A percentile compares a stretch with the other conserved stretches of the same genome.
phyloP scores from a whole-genome alignment of 129 eudicot genomes.

The Erigeron canadensis region DNA sequence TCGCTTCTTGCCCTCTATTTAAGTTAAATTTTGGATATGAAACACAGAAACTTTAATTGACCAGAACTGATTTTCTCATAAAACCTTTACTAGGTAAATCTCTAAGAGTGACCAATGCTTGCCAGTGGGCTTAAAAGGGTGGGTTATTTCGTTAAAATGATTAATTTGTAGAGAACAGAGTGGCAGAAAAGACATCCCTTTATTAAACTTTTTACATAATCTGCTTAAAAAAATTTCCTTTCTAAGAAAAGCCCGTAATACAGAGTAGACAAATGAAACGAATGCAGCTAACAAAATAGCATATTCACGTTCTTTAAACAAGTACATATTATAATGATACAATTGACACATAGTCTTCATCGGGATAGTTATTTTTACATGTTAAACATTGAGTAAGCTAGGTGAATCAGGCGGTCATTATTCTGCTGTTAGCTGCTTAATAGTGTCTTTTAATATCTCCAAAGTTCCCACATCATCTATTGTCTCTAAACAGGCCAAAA shows the following conservation, averaged over 20 bases:
- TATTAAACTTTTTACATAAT: no score
- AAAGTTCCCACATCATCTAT: conserved; percentile 8
- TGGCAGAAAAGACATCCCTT: no score
- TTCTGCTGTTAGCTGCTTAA: conserved; percentile 29
- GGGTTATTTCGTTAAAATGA: no score
- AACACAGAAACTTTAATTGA: no score
- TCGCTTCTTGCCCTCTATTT: no score
- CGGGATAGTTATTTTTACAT: conserved; percentile 37
- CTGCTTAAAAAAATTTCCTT: no score
- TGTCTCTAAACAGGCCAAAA: conserved; percentile 1
- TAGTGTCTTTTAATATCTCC: conserved; percentile 21
- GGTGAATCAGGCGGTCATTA: conserved; percentile 22
- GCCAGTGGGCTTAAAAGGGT: no score
- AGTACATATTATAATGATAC: conserved; percentile 35
- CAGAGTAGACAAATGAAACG: conserved; percentile 10
- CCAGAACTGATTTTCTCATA: no score
- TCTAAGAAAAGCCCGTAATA: not conserved
- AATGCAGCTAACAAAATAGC: conserved; percentile 23
- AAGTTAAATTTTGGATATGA: no score
- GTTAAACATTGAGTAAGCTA: conserved; percentile 35
- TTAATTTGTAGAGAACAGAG: no score
- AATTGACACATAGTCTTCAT: conserved; percentile 25
- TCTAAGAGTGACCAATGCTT: no score
- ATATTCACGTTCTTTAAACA: conserved; percentile 38
- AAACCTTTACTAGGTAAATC: no score